phyloP scores from a whole-genome alignment of 2,329 filamentous ascomycete species.

The Ophiocordyceps camponoti-floridani region DNA sequence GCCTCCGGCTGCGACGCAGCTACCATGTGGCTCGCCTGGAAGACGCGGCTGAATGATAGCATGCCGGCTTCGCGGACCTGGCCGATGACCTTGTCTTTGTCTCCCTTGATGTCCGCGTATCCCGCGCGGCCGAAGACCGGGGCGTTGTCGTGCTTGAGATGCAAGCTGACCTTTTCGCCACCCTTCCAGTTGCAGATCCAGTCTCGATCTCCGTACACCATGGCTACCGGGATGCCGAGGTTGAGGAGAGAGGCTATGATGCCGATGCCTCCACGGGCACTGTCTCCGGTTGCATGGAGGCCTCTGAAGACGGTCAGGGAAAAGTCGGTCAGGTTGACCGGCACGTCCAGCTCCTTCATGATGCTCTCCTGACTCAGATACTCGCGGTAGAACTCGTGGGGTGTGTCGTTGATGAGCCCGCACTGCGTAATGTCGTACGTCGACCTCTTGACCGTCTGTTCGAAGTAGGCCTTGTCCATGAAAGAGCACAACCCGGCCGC shows the following conservation, averaged over 20 bases:
- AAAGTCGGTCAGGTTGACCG: constrained; percentile 36
- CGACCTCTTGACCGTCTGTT: neutral
- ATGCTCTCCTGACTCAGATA: constrained; percentile 42
- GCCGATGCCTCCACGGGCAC: constrained; percentile 23
- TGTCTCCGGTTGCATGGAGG: constrained; percentile 44
- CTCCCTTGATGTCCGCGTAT: constrained; percentile 38
- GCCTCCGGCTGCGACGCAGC: constrained; percentile 40
- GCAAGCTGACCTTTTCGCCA: constrained; percentile 49
- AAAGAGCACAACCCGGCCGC: neutral
- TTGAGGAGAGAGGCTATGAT: constrained; percentile 41
- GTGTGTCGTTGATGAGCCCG: constrained; percentile 41
- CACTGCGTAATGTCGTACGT: constrained; percentile 44
- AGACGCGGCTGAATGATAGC: constrained; percentile 38
- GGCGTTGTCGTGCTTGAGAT: constrained; percentile 32
- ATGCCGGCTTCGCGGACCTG: constrained; percentile 53
- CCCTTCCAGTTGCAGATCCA: constrained; percentile 50
- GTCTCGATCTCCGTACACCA: constrained; percentile 50
- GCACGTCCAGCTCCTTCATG: constrained; percentile 40
- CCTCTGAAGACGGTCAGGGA: constrained; percentile 23
- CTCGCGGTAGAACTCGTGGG: constrained; percentile 14
- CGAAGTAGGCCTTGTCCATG: neutral
- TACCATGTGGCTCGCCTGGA: constrained; percentile 45
- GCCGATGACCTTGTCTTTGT: constrained; percentile 49
- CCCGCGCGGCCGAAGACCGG: constrained; percentile 37
- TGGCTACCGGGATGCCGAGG: constrained; percentile 46